phyloP scores from a whole-genome alignment of 371 early-diverging fungal species.

The Coemansia sp. region DNA sequence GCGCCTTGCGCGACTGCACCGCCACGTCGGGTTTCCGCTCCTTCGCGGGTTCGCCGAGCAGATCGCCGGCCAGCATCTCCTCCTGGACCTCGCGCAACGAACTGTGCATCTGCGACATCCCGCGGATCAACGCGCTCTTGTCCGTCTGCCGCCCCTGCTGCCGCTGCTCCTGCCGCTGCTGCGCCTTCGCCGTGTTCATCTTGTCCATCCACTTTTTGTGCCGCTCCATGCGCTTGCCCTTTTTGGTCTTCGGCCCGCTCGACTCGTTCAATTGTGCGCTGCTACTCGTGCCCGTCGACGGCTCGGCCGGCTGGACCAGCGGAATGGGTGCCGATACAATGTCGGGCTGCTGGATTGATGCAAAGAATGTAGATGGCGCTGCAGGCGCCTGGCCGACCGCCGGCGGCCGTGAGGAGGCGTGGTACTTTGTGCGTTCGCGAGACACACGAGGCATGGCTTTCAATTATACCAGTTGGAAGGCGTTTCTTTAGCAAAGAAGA shows the following conservation, averaged over 20 bases:
- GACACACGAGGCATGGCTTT: conserved; percentile 20
- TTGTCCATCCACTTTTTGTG: conserved; percentile 40
- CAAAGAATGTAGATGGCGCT: not conserved
- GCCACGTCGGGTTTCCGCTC: not conserved
- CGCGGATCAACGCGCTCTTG: conserved; percentile 37
- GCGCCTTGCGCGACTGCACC: conserved; percentile 23
- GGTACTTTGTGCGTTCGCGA: conserved; percentile 31
- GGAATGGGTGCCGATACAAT: conserved; percentile 31
- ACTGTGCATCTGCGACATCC: conserved; percentile 20
- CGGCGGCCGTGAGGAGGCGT: conserved; percentile 5
- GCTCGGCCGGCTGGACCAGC: not conserved
- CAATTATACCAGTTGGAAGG: too few relatives aligned
- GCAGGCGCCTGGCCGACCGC: not conserved
- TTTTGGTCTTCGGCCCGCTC: conserved; percentile 11
- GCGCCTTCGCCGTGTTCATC: conserved; percentile 14
- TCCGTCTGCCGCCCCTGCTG: conserved; percentile 12
- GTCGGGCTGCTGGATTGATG: not conserved
- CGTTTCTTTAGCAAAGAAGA: not conserved
- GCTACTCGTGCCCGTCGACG: not conserved
- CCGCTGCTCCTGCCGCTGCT: conserved; percentile 12
- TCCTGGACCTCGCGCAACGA: conserved; percentile 29
- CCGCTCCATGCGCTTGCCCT: conserved; percentile 26
- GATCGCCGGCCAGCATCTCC: conserved; percentile 15
- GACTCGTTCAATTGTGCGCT: too few relatives aligned
- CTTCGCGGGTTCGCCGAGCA: not conserved